Evolutionary conservation across 495 filamentous ascomycete genomes (phyloP), one percentile per base, ranked within the genome.

Genomic region (Penicillium herquei): DNA sequence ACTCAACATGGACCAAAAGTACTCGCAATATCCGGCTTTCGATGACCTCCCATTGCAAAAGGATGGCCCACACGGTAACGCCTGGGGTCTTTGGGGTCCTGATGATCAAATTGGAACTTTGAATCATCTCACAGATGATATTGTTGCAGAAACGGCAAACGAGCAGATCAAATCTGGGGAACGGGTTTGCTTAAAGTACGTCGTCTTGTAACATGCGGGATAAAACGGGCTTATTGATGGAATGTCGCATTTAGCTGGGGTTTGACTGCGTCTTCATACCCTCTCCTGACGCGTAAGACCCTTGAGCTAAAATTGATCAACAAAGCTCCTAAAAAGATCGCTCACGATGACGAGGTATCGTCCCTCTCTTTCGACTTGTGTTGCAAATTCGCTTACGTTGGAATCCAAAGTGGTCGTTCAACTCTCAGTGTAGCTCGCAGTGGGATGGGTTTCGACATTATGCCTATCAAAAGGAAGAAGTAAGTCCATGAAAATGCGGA

Each of bases 381-480:
- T 30, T 7, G 14, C 18, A n/a, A 32, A 32, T n/a, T 16, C 21
- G n/a, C 10, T 41, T 11, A 41, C 17, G 3, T 14, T 21, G 47
- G 16, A 34, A 39, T 21, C 1, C 21, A n/a, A 10, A 51, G 51
- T 53, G 39, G 41, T 18, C 37, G 13, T 61, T 61, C 42, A 61
- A 57, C n/a, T 42, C 79, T 26, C 81, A 85, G 65, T 64, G 64
- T 33, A 70, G 66, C 33, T 70, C 64, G 3, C 79, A 82, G 51
- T 81, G 78, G 78, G 78, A 81, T 66, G 78, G 78, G 6, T 71
- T 79, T 32, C 54, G 76, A 30, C 73, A 79, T 61, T 74, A 63
- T 54, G 69, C 66, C 57, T 62, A 54, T 26, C 35, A 43, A 64
- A 65, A 77, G 18, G 75, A 74, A 45, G 54, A 68, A 46, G 34